phyloP scores from a whole-genome alignment of 306 rosid genomes.

The Potentilla sterilis region DNA sequence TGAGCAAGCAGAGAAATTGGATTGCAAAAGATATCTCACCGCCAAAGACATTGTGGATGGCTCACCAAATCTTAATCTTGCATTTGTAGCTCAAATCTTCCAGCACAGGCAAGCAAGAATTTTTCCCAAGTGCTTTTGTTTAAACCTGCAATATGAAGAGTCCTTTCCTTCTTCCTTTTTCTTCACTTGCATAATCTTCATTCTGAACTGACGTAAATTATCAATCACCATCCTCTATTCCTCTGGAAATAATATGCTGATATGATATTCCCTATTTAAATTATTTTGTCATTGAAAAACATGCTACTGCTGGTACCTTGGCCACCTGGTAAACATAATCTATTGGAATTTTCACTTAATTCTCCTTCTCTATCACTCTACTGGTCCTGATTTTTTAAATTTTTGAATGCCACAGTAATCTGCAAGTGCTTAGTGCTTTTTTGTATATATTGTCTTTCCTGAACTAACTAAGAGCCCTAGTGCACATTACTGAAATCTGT shows the following conservation, averaged over 20 bases:
- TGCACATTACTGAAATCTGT: neutral
- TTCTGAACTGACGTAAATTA: constrained; percentile 4
- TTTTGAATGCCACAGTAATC: neutral
- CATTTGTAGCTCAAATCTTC: constrained; percentile 97
- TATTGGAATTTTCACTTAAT: neutral
- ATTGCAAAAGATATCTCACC: constrained; percentile 91
- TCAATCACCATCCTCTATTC: constrained; percentile 10
- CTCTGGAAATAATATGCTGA: neutral
- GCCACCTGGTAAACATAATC: constrained; percentile 1
- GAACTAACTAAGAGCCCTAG: neutral
- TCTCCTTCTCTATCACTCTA: too few relatives aligned
- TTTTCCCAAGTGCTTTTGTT: constrained; percentile 5
- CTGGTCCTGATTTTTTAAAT: neutral
- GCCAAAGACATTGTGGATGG: constrained; percentile 94
- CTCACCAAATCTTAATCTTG: constrained; percentile 98
- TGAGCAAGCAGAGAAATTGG: constrained; percentile 90
- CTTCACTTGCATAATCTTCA: neutral
- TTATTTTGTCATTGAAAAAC: neutral
- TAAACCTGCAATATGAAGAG: constrained; percentile 18
- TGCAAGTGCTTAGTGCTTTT: neutral
- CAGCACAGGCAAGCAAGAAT: constrained; percentile 77
- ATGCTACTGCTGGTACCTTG: neutral
- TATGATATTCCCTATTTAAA: neutral
- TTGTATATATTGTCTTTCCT: neutral
- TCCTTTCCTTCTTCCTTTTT: constrained; percentile 3